These are phyloP conservation scores for Thermomucor indicae-seudaticae DNA, from an alignment of 371 early-diverging fungal species.

Conservation along the genomic window DNA sequence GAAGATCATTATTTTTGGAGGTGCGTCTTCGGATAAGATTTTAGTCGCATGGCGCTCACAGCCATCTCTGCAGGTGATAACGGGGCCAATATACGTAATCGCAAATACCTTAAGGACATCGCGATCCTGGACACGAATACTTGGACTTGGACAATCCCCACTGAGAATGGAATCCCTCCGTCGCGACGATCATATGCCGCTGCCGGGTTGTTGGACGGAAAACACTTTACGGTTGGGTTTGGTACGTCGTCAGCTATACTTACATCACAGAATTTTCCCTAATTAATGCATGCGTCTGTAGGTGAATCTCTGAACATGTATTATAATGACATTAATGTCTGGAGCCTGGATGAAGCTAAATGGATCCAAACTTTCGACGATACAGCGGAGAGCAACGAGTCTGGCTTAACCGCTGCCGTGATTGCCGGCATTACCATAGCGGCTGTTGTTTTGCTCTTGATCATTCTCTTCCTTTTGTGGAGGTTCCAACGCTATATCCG, in stretches of 20 bases:
- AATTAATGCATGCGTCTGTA: background rate
- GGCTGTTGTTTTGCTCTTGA: slow-evolving; percentile 21
- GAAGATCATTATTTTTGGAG: slow-evolving; percentile 41
- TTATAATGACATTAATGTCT: slow-evolving; percentile 40
- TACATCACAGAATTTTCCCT: background rate
- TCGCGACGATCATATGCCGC: slow-evolving; percentile 32
- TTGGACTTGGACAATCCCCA: slow-evolving; percentile 37
- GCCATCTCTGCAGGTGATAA: slow-evolving; percentile 18
- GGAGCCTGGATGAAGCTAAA: slow-evolving; percentile 11
- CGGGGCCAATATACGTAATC: slow-evolving; percentile 12
- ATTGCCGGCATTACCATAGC: slow-evolving; percentile 43
- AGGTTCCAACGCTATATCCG: slow-evolving; percentile 31
- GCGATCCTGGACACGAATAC: slow-evolving; percentile 37
- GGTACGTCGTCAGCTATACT: slow-evolving; percentile 14
- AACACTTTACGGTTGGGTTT: slow-evolving; percentile 33
- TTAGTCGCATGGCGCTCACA: too few relatives aligned
- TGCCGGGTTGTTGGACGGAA: slow-evolving; percentile 24
- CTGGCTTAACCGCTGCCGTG: slow-evolving; percentile 26
- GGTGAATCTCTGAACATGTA: slow-evolving; percentile 26
- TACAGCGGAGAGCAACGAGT: background rate
- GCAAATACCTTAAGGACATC: slow-evolving; percentile 24
- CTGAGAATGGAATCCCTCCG: slow-evolving; percentile 29
- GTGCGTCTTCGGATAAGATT: too few relatives aligned
- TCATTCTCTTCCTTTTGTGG: slow-evolving; percentile 40
- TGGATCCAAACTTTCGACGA: slow-evolving; percentile 28